phyloP scores from a whole-genome alignment of 2,329 filamentous ascomycete species.

The Aulographum hederae region DNA sequence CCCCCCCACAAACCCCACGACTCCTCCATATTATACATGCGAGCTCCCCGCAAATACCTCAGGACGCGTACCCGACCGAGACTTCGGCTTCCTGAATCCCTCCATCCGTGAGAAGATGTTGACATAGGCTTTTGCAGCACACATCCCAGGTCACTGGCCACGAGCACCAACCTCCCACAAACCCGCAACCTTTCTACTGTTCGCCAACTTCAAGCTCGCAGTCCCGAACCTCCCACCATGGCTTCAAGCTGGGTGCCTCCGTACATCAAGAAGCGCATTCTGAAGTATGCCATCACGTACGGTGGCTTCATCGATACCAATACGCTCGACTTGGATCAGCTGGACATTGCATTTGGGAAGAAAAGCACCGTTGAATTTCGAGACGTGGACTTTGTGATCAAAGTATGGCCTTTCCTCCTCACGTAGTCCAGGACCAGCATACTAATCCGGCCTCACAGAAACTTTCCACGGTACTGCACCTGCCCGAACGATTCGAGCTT shows the following conservation, averaged over 20 bases:
- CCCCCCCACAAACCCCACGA: too few species aligned
- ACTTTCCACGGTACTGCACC: conserved; percentile 53
- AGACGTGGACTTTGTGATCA: conserved; percentile 64
- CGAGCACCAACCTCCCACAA: too few species aligned
- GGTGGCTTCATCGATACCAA: conserved; percentile 80
- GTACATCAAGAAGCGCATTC: conserved; percentile 68
- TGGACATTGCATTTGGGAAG: conserved; percentile 69
- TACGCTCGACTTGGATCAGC: conserved; percentile 62
- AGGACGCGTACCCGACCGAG: too few species aligned
- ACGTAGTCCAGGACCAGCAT: conserved; percentile 8
- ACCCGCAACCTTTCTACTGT: too few species aligned
- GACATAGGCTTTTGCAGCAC: too few species aligned
- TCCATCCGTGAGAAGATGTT: too few species aligned
- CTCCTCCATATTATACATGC: too few species aligned
- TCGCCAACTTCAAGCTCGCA: too few species aligned
- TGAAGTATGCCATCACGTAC: conserved; percentile 69
- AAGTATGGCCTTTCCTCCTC: too few species aligned
- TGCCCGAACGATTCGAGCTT: conserved; percentile 55
- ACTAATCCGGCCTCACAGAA: conserved; percentile 36
- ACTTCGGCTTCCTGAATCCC: too few species aligned
- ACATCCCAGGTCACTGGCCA: too few species aligned
- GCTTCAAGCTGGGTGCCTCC: conserved; percentile 51
- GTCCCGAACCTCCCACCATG: background rate
- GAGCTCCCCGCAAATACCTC: too few species aligned
- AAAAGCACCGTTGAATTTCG: conserved; percentile 70